Percentiles rank a stretch among this genome's conserved stretches.
Evolutionary conservation across 371 early-diverging fungal species (phyloP).

Genomic region (Mycotypha africana): DNA sequence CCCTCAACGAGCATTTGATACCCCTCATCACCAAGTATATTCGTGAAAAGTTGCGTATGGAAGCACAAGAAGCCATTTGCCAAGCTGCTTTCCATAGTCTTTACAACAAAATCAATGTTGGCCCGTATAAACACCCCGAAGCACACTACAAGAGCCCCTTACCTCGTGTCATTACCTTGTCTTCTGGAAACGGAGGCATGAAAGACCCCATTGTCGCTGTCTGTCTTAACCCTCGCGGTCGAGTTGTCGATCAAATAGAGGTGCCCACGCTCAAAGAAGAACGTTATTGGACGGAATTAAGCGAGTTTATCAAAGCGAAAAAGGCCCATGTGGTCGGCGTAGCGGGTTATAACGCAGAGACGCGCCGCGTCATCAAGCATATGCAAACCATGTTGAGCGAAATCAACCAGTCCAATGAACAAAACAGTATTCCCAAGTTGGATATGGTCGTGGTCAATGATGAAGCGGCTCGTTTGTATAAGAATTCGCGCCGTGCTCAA

Average conservation of each 20-base stretch:
- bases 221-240: conserved; percentile 74
- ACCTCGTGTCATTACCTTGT: conserved; percentile 81
- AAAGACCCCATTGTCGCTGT: conserved; percentile 70
- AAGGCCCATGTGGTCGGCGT: conserved; percentile 79
- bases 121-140: conserved; percentile 58
- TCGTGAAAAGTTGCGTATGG: conserved; percentile 64
- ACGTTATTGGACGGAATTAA: conserved; percentile 46
- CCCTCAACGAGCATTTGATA: conserved; percentile 61
- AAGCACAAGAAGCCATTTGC: conserved; percentile 71
- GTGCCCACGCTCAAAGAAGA: conserved; percentile 62
- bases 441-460: conserved; percentile 70
- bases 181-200: conserved; percentile 74
- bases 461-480: conserved; percentile 83
- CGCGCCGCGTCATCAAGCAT: conserved; percentile 66
- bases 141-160: conserved; percentile 38
- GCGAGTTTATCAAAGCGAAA: conserved; percentile 56
- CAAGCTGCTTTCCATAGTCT: conserved; percentile 57
- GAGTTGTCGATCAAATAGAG: conserved; percentile 57
- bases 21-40: conserved; percentile 73
- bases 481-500: conserved; percentile 67
- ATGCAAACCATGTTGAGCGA: conserved; percentile 56
- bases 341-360: conserved; percentile 73
- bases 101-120: conserved; percentile 72
- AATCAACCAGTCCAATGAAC: conserved; percentile 33
- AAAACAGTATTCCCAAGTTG: conserved; percentile 14